Evolutionary conservation across 495 filamentous ascomycete species (phyloP).

Genomic region (Aspergillus avenaceus): DNA sequence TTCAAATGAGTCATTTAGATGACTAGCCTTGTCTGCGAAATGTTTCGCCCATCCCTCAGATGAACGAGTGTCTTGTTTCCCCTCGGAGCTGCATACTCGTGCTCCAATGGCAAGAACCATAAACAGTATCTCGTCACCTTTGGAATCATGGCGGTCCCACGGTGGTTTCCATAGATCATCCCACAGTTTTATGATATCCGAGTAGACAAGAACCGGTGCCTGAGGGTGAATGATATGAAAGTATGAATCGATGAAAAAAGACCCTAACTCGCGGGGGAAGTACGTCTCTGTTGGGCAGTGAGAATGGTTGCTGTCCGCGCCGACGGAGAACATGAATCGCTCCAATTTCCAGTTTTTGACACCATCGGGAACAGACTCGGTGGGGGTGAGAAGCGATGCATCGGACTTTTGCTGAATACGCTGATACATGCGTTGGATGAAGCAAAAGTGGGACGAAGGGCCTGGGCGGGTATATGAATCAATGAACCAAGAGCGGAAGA

Average conservation of each 20-base stretch:
- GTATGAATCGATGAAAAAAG: neutral
- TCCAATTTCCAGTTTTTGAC: neutral
- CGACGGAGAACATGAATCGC: neutral
- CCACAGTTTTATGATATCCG: neutral
- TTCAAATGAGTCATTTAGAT: neutral
- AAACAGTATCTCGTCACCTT: neutral
- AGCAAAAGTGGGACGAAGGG: neutral
- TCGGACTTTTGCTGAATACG: neutral
- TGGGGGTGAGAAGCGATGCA: neutral
- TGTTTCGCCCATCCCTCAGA: neutral
- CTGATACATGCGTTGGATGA: neutral
- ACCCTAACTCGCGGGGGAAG: neutral
- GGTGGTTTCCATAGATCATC: neutral
- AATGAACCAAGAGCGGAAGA: too few relatives aligned
- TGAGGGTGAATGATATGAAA: neutral
- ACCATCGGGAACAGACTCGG: neutral
- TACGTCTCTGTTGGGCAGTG: neutral
- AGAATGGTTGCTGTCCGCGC: neutral
- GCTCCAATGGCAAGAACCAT: neutral
- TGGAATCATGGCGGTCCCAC: neutral
- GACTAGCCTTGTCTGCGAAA: neutral
- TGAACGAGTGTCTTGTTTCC: neutral
- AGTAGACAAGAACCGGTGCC: neutral
- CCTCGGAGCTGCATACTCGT: neutral
- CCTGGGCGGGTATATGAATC: neutral